A percentile compares a stretch with the other conserved stretches of the same genome.
phyloP scores from a whole-genome alignment of 176 grass and related monocot genomes.

The Typha latifolia region DNA sequence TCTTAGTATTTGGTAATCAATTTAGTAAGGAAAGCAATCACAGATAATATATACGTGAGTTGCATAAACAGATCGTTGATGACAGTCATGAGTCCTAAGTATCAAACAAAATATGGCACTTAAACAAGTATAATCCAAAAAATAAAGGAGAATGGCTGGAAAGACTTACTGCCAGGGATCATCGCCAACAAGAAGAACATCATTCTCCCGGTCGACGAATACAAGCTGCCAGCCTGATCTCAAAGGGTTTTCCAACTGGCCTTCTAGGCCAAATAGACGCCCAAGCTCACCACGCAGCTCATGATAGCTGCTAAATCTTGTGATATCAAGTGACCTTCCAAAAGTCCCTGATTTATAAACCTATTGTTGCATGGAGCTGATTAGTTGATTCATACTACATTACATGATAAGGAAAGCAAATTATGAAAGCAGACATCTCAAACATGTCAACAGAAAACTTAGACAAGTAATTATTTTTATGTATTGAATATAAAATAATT shows the following conservation, averaged over 20 bases:
- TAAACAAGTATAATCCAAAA: not conserved
- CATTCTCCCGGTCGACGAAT: constrained; percentile 92
- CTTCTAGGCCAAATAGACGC: constrained; percentile 81
- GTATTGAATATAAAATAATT: too few species aligned
- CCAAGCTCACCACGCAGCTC: constrained; percentile 78
- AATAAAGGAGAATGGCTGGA: not conserved
- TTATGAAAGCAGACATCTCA: not conserved
- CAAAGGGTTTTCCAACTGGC: constrained; percentile 88
- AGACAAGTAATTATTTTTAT: too few species aligned
- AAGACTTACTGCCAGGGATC: constrained; percentile 90
- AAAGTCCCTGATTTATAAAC: constrained; percentile 91
- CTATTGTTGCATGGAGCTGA: constrained; percentile 33
- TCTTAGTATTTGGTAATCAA: too few species aligned
- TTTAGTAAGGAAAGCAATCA: too few species aligned
- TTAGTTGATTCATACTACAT: constrained; percentile 4
- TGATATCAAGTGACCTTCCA: constrained; percentile 85
- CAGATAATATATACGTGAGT: not conserved
- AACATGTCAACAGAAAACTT: too few species aligned
- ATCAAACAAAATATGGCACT: not conserved
- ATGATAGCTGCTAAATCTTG: constrained; percentile 76
- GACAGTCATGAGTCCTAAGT: not conserved
- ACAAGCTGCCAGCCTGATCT: constrained; percentile 99
- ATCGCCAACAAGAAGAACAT: constrained; percentile 88
- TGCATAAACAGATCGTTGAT: not conserved
- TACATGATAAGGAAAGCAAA: not conserved